phyloP scores from a whole-genome alignment of 2,329 filamentous ascomycete genomes.

The Phoma sp. region DNA sequence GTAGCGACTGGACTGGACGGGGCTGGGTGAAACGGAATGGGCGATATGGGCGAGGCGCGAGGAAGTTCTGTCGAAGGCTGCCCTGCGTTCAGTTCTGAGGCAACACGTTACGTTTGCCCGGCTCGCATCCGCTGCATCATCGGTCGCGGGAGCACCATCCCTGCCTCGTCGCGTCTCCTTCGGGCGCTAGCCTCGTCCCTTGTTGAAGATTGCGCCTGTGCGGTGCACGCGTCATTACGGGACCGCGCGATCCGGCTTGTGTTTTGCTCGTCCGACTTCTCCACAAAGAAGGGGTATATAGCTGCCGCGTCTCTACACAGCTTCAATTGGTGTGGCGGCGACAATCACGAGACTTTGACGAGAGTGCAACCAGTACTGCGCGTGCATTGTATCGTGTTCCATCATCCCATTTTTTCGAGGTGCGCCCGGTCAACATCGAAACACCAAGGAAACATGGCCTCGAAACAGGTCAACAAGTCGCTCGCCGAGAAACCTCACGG shows the following conservation, averaged over 20 bases:
- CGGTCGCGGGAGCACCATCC: background rate
- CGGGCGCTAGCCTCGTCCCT: conserved; percentile 8
- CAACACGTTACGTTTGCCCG: conserved; percentile 38
- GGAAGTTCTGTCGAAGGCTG: background rate
- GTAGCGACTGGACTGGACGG: conserved; percentile 5
- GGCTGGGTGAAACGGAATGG: conserved; percentile 27
- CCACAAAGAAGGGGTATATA: conserved; percentile 11
- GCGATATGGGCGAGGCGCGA: background rate
- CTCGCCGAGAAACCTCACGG: conserved; percentile 42
- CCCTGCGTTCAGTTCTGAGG: background rate
- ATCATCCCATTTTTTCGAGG: background rate
- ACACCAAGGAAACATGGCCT: conserved; percentile 29
- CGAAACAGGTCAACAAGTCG: conserved; percentile 31
- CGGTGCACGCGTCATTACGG: conserved; percentile 36
- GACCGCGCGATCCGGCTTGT: conserved; percentile 21
- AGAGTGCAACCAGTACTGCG: background rate
- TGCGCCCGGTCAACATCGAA: background rate
- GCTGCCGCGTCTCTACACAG: background rate
- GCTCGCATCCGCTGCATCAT: conserved; percentile 10
- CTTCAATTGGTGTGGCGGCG: background rate
- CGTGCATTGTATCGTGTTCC: background rate
- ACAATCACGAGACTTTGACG: background rate
- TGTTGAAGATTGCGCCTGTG: background rate
- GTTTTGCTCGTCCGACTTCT: conserved; percentile 28
- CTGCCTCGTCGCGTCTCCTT: conserved; percentile 5